phyloP scores from a whole-genome alignment of 176 grass and related monocot species.

The Oryza meridionalis region DNA sequence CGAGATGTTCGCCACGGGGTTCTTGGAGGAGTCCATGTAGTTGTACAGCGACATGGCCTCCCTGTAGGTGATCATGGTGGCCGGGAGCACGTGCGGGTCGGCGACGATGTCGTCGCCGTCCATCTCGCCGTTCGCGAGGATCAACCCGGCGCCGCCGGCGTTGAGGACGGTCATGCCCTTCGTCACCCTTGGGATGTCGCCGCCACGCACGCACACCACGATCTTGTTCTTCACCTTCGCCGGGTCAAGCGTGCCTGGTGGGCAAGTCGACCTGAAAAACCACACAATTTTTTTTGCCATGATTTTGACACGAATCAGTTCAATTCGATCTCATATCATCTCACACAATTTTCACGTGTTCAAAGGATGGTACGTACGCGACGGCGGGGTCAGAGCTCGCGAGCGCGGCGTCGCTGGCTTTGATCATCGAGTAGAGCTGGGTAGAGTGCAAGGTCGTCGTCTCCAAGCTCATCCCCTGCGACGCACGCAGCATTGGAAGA shows the following conservation, averaged over 20 bases:
- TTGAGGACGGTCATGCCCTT: constrained; percentile 45
- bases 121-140: constrained; percentile 49
- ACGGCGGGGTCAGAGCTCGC: not conserved
- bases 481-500: not conserved
- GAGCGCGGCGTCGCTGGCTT: constrained; percentile 27
- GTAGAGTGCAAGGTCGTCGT: constrained; percentile 6
- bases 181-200: not conserved
- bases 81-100: constrained; percentile 72
- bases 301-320: not conserved
- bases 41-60: constrained; percentile 39
- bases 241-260: constrained; percentile 46
- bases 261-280: constrained; percentile 47
- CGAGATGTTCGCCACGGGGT: constrained; percentile 61
- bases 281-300: not conserved
- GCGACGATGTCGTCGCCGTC: constrained; percentile 37
- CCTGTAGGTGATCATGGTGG: constrained; percentile 63
- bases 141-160: constrained; percentile 67
- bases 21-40: constrained; percentile 52
- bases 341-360: not conserved
- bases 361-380: not conserved
- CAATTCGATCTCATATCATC: not conserved
- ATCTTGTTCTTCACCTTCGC: constrained; percentile 66
- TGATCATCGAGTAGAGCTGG: constrained; percentile 41
- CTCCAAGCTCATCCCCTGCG: constrained; percentile 46
- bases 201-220: constrained; percentile 52